Evolutionary conservation across 805 yeast species (phyloP).

Genomic region (Ogataea thermomethanolica): DNA sequence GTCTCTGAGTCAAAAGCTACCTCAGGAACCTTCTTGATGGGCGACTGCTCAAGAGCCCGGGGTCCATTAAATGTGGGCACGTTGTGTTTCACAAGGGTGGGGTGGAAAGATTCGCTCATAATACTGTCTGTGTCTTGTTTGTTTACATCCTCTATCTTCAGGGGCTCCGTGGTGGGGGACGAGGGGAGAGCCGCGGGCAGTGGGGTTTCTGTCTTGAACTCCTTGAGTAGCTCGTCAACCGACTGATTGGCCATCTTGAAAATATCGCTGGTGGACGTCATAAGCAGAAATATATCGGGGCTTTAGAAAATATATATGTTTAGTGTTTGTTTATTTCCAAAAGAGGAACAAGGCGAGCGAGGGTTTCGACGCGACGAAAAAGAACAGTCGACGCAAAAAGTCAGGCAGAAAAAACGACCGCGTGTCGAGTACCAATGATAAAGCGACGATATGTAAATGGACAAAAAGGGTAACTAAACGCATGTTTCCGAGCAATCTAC

Average conservation of each 20-base stretch:
- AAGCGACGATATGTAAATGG: conserved; percentile 5
- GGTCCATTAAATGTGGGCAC: conserved; percentile 31
- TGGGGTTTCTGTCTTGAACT: conserved; percentile 21
- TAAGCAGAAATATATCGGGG: conserved; percentile 4
- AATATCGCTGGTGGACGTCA: conserved; percentile 18
- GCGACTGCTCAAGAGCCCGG: conserved; percentile 19
- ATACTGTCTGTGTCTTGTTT: conserved; percentile 9
- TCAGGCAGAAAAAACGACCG: no score
- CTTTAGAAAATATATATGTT: conserved; percentile 8
- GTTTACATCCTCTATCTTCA: conserved; percentile 13
- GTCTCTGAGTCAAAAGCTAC: conserved; percentile 35
- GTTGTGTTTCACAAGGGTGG: conserved; percentile 14
- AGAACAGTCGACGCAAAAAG: neutral
- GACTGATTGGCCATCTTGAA: conserved; percentile 34
- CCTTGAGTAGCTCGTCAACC: conserved; percentile 38
- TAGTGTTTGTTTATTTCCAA: conserved; percentile 8
- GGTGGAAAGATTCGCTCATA: conserved; percentile 9
- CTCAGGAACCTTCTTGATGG: conserved; percentile 34
- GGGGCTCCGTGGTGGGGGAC: conserved; percentile 24
- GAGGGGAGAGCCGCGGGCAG: conserved; percentile 3
- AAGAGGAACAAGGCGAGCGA: conserved; percentile 3
- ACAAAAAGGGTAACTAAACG: conserved; percentile 3
- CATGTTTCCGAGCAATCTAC: conserved; percentile 1
- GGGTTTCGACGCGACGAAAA: neutral
- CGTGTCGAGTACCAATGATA: conserved; percentile 3